Base-by-base conservation (phyloP, 495 filamentous ascomycete genomes). In the Aspergillus campestris region DNA sequence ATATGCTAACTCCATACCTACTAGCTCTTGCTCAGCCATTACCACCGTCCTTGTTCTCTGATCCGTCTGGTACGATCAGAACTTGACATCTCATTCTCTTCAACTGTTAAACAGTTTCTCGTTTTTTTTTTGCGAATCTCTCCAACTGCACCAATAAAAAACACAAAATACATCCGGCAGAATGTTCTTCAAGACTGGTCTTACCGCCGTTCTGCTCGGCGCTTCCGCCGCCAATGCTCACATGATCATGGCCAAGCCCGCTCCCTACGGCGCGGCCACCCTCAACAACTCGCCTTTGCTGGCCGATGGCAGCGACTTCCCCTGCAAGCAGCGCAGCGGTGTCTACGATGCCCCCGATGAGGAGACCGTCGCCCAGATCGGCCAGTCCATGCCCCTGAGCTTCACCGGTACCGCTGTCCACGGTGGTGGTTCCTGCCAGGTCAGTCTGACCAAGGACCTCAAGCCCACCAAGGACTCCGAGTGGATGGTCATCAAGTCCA, bases 351-450 rank as follows among this genome's bases (percentile, higher is more conserved):
- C 61, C 11, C 38, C 50, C 18, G 51, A 47, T 1, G 15, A 48
- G 14, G 53, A 62, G 40, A 73, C 67, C 18, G 48, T 39, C 6
- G 60, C 67, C 45, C 52, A 48, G 6, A 52, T 62, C 29, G 69
- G 70, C 24, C 48, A 57, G 28, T 7, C 31, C 8, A 55, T 61
- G 35, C 18, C 45, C 1, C 38, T 72, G 34, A 51, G 50, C 27
- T 67, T 73, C 42, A 31, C 50, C 6, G 70, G 70, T 24, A 59
- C 58, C 47, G 90, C 89, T 4, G 78, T 79, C 9, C 90, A 96
- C 59, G 89, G 89, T 39, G 89, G 90, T 41, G 90, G 90, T 14
- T 89, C 85, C 12, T 95, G 89, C 67, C 90, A 96, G 62, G 66
- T 96, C 51, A 83, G 80, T 31, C 67, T 95, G 60, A 90, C 89